Base-by-base conservation (phyloP, 2,329 filamentous ascomycete species). In the Dothistroma septosporum region DNA sequence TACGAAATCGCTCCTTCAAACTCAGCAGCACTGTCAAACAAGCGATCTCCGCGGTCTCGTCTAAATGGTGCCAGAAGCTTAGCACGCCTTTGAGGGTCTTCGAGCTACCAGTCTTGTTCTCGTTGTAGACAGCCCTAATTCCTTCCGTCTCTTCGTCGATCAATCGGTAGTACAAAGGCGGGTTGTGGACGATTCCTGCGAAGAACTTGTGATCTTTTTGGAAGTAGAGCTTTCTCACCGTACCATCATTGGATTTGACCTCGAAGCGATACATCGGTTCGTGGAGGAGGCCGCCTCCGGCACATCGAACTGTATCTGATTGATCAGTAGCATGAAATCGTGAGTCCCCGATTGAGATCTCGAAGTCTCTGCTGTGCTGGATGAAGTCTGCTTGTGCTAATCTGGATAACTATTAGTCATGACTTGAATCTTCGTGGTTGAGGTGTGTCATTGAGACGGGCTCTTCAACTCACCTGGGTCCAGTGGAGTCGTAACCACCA, bases 101-200 rank as follows among this genome's bases (percentile, higher is more conserved):
- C 31, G 56, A 19, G n/a, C 6, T 37, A 4, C 61, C 61, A 24
- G 57, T 33, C 9, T 59, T 48, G 4, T 48, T 44, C 55, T 67
- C 65, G 5, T 55, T 55, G 35, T 66, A 66, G 4, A 64, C 66
- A 11, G 65, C 65, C 8, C 66, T 22, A 16, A 67, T 62, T 24
- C 53, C 47, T 4, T 61, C 66, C 19, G 32, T 52, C 10, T 47
- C 28, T 16, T 64, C 64, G 12, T 66, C 59, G 1, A 67, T 57
- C 8, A 67, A 61, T 31, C 64, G 66, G 54, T 57, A 59, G 46
- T 68, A 64, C 37, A 60, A 32, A 3, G 58, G 60, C 11, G 55
- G n/a, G 21, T 48, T 48, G n/a, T 10, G 10, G 44, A 48, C 11
- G 22, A 62, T 9, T 59, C 55, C 21, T 46, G 35, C 9, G 60